phyloP scores from a whole-genome alignment of 306 rosid species.

The Potentilla sterilis region DNA sequence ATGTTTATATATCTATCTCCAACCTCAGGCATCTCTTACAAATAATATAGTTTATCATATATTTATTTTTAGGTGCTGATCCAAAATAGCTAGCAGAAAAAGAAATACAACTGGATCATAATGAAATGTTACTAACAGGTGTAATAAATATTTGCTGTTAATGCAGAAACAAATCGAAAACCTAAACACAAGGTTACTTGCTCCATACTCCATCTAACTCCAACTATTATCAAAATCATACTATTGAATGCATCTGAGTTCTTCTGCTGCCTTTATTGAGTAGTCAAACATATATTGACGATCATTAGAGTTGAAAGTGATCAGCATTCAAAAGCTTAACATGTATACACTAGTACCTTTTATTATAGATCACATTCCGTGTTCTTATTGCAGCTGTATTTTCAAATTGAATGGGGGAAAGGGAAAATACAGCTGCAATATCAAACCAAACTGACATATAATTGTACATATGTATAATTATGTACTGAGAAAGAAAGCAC shows the following conservation, averaged over 20 bases:
- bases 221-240: too few species aligned
- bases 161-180: too few species aligned
- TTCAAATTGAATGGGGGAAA: too few species aligned
- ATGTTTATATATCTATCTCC: not conserved
- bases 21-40: constrained; percentile 5
- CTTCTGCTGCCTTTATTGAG: constrained; percentile 74
- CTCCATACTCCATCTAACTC: too few species aligned
- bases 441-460: constrained; percentile 22
- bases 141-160: too few species aligned
- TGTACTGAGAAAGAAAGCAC: not conserved
- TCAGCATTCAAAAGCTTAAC: not conserved
- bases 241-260: constrained; percentile 44
- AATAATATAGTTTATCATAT: not conserved
- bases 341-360: constrained; percentile 47
- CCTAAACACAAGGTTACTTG: too few species aligned
- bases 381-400: too few species aligned
- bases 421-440: constrained; percentile 81
- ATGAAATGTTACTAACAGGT: too few species aligned
- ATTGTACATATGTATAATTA: too few species aligned
- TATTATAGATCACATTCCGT: constrained; percentile 77
- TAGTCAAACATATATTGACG: constrained; percentile 46
- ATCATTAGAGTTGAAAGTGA: not conserved
- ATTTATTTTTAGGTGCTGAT: not conserved
- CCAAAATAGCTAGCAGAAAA: not conserved
- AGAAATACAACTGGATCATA: not conserved